Conservation (phyloP, 129 eudicot species). For the Flaveria robusta region DNA sequence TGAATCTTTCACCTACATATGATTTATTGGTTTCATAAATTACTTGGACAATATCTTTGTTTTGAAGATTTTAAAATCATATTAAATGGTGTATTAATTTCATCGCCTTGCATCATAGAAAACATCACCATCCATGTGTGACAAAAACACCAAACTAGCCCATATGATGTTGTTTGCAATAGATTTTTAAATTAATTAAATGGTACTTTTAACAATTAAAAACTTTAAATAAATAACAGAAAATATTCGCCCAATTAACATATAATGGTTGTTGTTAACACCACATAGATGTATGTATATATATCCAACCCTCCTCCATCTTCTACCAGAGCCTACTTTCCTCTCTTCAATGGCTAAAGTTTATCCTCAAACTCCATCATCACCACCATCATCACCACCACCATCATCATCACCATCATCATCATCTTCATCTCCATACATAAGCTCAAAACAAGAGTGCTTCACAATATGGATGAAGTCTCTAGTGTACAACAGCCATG, state of each 20-base stretch:
- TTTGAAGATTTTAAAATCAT: too few relatives aligned
- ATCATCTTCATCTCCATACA: conserved; percentile 23
- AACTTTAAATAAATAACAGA: neutral
- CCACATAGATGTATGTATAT: conserved; percentile 11
- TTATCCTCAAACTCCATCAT: conserved; percentile 41
- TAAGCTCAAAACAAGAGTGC: conserved; percentile 34
- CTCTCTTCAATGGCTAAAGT: conserved; percentile 45
- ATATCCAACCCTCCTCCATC: conserved; percentile 29
- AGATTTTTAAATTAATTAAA: neutral
- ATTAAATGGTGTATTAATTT: too few relatives aligned
- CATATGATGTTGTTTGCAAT: neutral
- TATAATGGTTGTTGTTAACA: conserved; percentile 28
- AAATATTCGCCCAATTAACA: conserved; percentile 10
- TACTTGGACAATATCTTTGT: too few relatives aligned
- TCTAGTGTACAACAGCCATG: conserved; percentile 65
- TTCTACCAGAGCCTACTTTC: conserved; percentile 25
- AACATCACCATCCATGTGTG: neutral
- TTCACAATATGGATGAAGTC: conserved; percentile 88
- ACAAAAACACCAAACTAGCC: neutral
- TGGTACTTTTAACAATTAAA: neutral
- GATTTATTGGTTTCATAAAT: too few relatives aligned
- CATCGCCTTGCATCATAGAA: neutral
- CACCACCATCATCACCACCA: conserved; percentile 30
- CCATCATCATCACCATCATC: conserved; percentile 31
- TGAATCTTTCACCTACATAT: too few relatives aligned